Base-by-base conservation (phyloP, 2,329 filamentous ascomycete species). In the Exophiala calicioides region DNA sequence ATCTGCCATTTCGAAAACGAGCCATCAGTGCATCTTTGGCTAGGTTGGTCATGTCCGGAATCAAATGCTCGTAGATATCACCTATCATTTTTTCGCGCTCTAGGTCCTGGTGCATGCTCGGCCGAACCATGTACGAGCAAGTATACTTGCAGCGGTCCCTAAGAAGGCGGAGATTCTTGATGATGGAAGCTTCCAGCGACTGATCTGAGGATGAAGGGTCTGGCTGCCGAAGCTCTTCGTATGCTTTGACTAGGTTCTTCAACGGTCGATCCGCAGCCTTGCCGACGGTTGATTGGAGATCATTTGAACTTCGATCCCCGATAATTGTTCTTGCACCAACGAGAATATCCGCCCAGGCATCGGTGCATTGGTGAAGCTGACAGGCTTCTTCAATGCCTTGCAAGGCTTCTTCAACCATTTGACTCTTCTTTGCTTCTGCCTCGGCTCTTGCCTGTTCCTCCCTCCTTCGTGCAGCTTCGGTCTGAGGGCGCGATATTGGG, bases 331-430 rank as follows among this genome's bases (percentile, higher is more conserved):
- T 31, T 3, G 48, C 49, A 26, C 37, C 54, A 24, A 48, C 44
- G 18, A 56, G 46, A 32, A 50, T 33, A 7, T 45, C 44, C 19
- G 52, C 37, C 64, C 63, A 66, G 15, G 54, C 52, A 1, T 50
- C 43, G 30, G 44, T 33, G 35, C 63, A 61, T 1, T 42, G 43
- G 16, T 56, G 52, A 4, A 60, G 26, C 13, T 53, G 21, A 7
- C 48, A 50, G 1, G 59, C 60, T 24, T 55, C 39, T 36, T 53
- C 46, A 38, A 62, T 57, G 43, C 54, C 49, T 12, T 36, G 35
- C 26, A 58, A 40, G 6, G 41, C 47, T 9, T 46, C 30, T 13
- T 45, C 20, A 9, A 44, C 27, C 18, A 36, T 21, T 20, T 45
- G 30, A 41, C 47, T 24, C 15, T 36, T 40, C 12, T 45, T 29